These are phyloP conservation scores for Herpetospermum pedunculosum DNA, from an alignment of 306 rosid species.

Conservation along the genomic window DNA sequence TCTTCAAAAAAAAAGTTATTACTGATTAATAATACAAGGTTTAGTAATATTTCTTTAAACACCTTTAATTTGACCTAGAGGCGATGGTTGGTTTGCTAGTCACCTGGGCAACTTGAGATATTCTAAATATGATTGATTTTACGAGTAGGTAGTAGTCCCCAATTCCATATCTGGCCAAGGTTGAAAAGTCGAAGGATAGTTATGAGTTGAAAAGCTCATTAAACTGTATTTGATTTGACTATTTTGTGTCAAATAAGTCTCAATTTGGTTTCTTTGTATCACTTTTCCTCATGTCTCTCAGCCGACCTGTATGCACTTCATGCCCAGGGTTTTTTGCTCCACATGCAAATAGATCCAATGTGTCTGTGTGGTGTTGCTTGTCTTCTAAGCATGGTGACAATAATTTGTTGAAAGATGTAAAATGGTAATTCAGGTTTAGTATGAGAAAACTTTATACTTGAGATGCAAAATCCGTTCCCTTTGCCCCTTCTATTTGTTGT, in stretches of 20 bases:
- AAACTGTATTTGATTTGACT: background rate
- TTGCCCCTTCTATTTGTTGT: background rate
- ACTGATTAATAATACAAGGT: background rate
- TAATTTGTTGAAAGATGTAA: background rate
- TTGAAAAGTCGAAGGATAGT: background rate
- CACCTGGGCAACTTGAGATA: background rate
- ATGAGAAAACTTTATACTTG: background rate
- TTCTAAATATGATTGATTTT: background rate
- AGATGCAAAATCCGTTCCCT: background rate
- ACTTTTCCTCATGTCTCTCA: background rate
- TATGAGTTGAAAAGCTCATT: background rate
- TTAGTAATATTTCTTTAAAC: background rate
- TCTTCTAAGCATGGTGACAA: background rate
- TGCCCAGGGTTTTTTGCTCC: background rate
- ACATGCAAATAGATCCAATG: background rate
- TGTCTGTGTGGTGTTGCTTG: background rate
- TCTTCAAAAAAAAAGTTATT: no score
- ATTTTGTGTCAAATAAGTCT: background rate
- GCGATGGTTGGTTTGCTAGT: background rate
- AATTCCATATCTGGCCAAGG: background rate
- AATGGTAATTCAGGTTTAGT: background rate
- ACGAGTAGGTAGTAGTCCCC: background rate
- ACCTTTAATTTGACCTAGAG: background rate
- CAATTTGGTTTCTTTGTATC: background rate
- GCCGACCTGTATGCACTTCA: background rate